A percentile compares a stretch with the other conserved stretches of the same genome.
phyloP scores from a whole-genome alignment of 106 monocot genomes.

The Allium cepa region DNA sequence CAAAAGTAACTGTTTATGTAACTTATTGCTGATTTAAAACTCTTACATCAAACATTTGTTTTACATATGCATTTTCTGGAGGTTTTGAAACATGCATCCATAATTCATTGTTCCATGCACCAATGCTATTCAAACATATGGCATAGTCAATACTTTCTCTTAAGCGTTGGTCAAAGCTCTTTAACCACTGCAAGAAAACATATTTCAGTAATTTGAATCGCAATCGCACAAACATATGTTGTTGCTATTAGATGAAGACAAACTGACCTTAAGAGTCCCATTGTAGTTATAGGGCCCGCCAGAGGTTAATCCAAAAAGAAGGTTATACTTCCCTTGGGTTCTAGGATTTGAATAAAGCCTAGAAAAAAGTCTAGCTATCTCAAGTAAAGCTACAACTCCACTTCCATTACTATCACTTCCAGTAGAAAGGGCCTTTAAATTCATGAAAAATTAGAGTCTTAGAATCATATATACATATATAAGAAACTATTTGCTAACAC shows the following conservation, averaged over 20 bases:
- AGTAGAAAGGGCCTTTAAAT: conserved; percentile 65
- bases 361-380: conserved; percentile 92
- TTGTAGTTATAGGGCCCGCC: conserved; percentile 99
- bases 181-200: conserved; percentile 67
- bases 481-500: not conserved
- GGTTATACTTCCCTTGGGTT: conserved; percentile 84
- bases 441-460: conserved; percentile 7
- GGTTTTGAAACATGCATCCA: conserved; percentile 98
- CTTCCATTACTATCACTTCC: conserved; percentile 98
- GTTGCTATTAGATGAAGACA: not conserved
- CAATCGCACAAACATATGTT: no score
- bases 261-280: conserved; percentile 84
- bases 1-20: not conserved
- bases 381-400: conserved; percentile 87
- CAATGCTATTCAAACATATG: conserved; percentile 96
- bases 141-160: conserved; percentile 99
- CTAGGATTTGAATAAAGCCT: conserved; percentile 87
- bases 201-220: no score
- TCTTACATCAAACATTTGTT: conserved; percentile 86
- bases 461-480: not conserved
- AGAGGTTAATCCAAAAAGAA: conserved; percentile 99
- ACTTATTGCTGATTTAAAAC: conserved; percentile 12
- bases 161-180: conserved; percentile 91
- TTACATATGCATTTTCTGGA: conserved; percentile 91
- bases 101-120: conserved; percentile 67